Conservation (phyloP, 2,329 filamentous ascomycete species). For the Diplodia sapinea region DNA sequence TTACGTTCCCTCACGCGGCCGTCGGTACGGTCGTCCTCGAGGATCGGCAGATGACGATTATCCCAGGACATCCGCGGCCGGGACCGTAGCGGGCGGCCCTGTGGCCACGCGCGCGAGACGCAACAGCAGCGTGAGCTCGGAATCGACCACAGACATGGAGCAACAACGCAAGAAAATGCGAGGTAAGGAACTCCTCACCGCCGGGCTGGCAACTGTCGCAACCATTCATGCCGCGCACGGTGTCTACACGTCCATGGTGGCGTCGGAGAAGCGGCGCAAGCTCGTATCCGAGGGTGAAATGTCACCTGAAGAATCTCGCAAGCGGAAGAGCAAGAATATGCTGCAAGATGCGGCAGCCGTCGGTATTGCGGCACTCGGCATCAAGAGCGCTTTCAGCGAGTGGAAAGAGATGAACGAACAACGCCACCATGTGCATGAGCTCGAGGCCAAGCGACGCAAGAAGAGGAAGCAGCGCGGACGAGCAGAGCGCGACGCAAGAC, state of each 20-base stretch:
- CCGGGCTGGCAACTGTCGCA: conserved; percentile 69
- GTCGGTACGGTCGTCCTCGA: conserved; percentile 38
- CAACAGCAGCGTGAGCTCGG: conserved; percentile 55
- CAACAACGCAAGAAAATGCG: conserved; percentile 67
- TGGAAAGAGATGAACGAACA: conserved; percentile 72
- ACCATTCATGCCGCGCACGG: conserved; percentile 72
- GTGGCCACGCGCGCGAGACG: conserved; percentile 37
- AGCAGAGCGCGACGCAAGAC: conserved; percentile 53
- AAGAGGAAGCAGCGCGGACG: conserved; percentile 52
- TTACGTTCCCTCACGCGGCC: conserved; percentile 58
- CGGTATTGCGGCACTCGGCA: conserved; percentile 69
- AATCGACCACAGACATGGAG: conserved; percentile 67
- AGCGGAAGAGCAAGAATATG: conserved; percentile 67
- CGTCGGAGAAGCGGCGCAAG: conserved; percentile 65
- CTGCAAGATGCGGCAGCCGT: conserved; percentile 69
- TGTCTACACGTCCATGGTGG: conserved; percentile 68
- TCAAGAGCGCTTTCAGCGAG: conserved; percentile 69
- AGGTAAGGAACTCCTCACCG: conserved; percentile 70
- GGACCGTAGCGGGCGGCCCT: conserved; percentile 38
- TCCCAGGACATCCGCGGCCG: not conserved
- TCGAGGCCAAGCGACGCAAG: conserved; percentile 57
- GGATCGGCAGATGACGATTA: conserved; percentile 6
- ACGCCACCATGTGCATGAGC: conserved; percentile 61
- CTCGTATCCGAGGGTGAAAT: conserved; percentile 69
- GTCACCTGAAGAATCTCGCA: conserved; percentile 65